Conservation (phyloP, 148 eudicot genomes). For the Nepenthes mirabilis region DNA sequence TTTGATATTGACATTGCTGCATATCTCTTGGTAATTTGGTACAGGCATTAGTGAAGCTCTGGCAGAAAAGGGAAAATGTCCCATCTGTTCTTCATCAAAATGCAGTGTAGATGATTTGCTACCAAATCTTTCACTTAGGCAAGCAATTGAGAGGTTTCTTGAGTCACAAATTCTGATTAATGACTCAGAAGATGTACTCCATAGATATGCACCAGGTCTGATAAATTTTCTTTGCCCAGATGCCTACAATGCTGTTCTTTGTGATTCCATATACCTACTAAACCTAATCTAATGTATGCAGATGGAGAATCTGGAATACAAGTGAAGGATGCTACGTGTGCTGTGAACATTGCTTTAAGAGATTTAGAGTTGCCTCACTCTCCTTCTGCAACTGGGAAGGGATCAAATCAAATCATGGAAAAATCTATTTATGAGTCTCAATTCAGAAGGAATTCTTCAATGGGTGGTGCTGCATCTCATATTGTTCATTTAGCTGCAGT, state of each 20-base stretch:
- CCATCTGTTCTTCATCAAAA: slow-evolving; percentile 48
- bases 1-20: neutral
- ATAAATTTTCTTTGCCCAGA: neutral
- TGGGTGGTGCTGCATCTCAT: neutral
- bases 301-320: slow-evolving; percentile 84
- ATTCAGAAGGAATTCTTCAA: slow-evolving; percentile 2
- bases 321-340: slow-evolving; percentile 31
- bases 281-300: slow-evolving; percentile 7
- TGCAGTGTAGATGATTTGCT: slow-evolving; percentile 43
- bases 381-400: slow-evolving; percentile 23
- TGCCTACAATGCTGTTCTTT: neutral
- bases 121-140: slow-evolving; percentile 65
- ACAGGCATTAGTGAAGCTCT: slow-evolving; percentile 46
- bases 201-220: slow-evolving; percentile 56
- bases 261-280: too few relatives aligned
- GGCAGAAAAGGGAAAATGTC: slow-evolving; percentile 35
- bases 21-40: slow-evolving; percentile 1
- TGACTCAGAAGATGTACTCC: slow-evolving; percentile 28
- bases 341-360: slow-evolving; percentile 15
- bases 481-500: neutral
- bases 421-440: slow-evolving; percentile 13
- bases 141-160: slow-evolving; percentile 48
- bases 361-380: slow-evolving; percentile 20
- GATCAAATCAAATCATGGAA: slow-evolving; percentile 23
- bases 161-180: slow-evolving; percentile 26